phyloP scores from a whole-genome alignment of 208 protist species.

The Phytomonas serpens region DNA sequence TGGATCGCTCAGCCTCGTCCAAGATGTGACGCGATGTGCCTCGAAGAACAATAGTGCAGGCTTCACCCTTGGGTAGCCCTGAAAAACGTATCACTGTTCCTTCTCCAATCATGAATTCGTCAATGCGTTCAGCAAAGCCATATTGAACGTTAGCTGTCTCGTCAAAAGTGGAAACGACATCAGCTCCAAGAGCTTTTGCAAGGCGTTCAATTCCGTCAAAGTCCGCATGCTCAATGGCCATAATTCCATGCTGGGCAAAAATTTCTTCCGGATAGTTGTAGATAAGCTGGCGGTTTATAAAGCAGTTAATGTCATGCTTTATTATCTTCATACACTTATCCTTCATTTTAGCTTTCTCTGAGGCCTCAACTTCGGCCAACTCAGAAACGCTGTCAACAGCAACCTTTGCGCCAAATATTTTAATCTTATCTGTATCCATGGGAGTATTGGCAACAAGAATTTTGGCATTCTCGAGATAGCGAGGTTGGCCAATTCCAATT shows the following conservation, averaged over 20 bases:
- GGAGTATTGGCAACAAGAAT: conserved; percentile 99
- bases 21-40: conserved; percentile 98
- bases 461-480: conserved; percentile 95
- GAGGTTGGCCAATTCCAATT: conserved; percentile 98
- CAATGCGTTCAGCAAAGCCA: conserved; percentile 93
- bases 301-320: conserved; percentile 95
- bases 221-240: conserved; percentile 99
- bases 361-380: conserved; percentile 97
- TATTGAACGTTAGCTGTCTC: conserved; percentile 94
- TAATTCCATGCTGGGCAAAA: conserved; percentile 95
- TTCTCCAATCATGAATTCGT: conserved; percentile 99
- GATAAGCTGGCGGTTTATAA: conserved; percentile 99
- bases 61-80: conserved; percentile 92
- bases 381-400: conserved; percentile 92
- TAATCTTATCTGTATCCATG: conserved; percentile 99
- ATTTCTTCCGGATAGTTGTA: conserved; percentile 99
- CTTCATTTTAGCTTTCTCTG: conserved; percentile 96
- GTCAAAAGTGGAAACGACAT: conserved; percentile 99
- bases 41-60: conserved; percentile 99
- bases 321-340: conserved; percentile 96
- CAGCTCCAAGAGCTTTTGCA: conserved; percentile 93
- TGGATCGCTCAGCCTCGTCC: conserved; percentile 98
- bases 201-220: conserved; percentile 98
- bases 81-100: conserved; percentile 97
- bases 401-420: conserved; percentile 96